Evolutionary conservation across 1,284 basidiomycete species (phyloP).

Genomic region (Ustilago sp.): DNA sequence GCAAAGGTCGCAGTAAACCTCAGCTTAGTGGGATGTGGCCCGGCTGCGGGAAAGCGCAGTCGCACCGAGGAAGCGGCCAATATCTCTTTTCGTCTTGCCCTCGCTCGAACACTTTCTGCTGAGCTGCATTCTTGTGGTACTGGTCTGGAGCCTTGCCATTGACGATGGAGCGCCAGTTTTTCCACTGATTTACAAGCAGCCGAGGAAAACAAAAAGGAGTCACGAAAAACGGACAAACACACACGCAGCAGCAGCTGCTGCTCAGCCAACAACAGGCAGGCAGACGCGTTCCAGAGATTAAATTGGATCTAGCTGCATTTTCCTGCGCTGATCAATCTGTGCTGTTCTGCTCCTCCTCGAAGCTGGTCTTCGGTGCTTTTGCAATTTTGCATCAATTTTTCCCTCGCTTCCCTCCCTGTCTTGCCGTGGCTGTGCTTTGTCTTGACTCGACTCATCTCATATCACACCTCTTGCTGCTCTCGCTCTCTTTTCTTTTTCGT

Average conservation of each 20-base stretch:
- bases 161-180: constrained; percentile 3
- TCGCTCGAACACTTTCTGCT: neutral
- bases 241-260: neutral
- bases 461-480: constrained; percentile 6
- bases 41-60: neutral
- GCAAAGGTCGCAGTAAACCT: neutral
- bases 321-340: neutral
- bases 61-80: neutral
- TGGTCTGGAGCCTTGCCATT: neutral
- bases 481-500: neutral
- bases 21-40: neutral
- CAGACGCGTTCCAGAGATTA: neutral
- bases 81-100: neutral
- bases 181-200: neutral
- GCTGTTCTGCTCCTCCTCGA: neutral
- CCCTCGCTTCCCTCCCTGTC: neutral
- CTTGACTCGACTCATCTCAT: constrained; percentile 2
- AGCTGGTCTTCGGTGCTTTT: constrained; percentile 14
- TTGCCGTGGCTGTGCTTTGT: neutral
- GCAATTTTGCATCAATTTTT: constrained; percentile 12
- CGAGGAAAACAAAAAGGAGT: neutral
- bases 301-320: constrained; percentile 1
- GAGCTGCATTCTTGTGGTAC: neutral
- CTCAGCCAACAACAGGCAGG: neutral
- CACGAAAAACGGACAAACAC: neutral